phyloP scores from a whole-genome alignment of 2,329 filamentous ascomycete genomes.

The Beauveria sp. region DNA sequence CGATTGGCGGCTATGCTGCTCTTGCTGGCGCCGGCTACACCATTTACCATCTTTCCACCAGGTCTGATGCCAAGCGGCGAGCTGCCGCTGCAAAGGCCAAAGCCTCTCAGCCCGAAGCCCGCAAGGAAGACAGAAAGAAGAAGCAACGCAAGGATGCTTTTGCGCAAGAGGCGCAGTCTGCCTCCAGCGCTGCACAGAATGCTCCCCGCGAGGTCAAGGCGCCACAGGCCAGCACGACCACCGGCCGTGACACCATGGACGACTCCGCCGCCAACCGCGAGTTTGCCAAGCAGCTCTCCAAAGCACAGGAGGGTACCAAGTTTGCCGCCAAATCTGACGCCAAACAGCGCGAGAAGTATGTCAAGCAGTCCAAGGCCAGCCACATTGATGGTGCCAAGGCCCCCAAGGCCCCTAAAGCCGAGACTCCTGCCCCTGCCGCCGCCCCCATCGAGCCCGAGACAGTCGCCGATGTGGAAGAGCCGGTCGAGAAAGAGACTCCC shows the following conservation, averaged over 20 bases:
- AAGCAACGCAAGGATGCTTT: slow-evolving; percentile 39
- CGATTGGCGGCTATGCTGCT: slow-evolving; percentile 29
- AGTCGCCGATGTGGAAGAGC: slow-evolving; percentile 52
- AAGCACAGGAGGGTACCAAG: slow-evolving; percentile 61
- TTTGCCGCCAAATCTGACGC: slow-evolving; percentile 45
- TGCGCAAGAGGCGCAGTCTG: slow-evolving; percentile 28
- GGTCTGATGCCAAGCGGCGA: slow-evolving; percentile 24
- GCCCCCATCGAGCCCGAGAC: slow-evolving; percentile 45
- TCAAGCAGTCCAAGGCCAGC: slow-evolving; percentile 60
- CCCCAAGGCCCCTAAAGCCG: slow-evolving; percentile 45
- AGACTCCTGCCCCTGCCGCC: slow-evolving; percentile 29
- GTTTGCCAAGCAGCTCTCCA: slow-evolving; percentile 67
- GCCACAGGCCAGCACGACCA: slow-evolving; percentile 16
- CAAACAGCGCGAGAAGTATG: slow-evolving; percentile 60
- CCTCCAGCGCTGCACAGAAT: slow-evolving; percentile 31
- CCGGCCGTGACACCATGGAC: slow-evolving; percentile 37
- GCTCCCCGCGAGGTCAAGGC: slow-evolving; percentile 23
- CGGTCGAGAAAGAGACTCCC: slow-evolving; percentile 72
- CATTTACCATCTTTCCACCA: slow-evolving; percentile 28
- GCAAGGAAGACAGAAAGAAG: slow-evolving; percentile 37
- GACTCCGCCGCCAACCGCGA: slow-evolving; percentile 63
- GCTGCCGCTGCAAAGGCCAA: slow-evolving; percentile 21
- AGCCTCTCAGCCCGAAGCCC: slow-evolving; percentile 23
- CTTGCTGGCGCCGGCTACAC: slow-evolving; percentile 29
- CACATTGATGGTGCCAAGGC: slow-evolving; percentile 36